Conservation (phyloP, 1,284 basidiomycete genomes). For the Cystobasidium slooffiae region DNA sequence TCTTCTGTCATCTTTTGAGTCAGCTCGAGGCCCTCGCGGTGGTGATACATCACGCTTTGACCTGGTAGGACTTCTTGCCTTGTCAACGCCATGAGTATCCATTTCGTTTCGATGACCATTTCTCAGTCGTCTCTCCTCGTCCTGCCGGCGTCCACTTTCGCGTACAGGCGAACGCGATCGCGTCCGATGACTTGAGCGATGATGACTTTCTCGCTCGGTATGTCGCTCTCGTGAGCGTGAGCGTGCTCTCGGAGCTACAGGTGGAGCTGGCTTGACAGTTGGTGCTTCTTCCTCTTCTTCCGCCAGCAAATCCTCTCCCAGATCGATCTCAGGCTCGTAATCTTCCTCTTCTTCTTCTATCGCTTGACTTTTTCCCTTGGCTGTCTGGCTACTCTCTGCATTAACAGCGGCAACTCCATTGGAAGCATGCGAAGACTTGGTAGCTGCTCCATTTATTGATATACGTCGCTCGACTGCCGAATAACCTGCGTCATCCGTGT, state of each 20-base stretch:
- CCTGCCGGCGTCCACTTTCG: not conserved
- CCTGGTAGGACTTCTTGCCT: not conserved
- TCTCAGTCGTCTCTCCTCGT: not conserved
- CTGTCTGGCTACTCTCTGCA: not conserved
- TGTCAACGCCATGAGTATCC: not conserved
- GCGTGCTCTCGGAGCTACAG: not conserved
- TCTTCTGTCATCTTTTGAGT: not conserved
- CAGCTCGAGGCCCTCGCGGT: not conserved
- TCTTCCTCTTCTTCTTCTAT: not conserved
- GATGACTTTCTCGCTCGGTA: not conserved
- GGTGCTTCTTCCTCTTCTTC: not conserved
- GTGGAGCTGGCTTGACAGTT: not conserved
- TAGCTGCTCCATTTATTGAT: slow-evolving; percentile 27
- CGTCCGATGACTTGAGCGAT: slow-evolving; percentile 1
- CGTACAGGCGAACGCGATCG: not conserved
- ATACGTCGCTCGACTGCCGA: slow-evolving; percentile 4
- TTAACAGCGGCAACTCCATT: not conserved
- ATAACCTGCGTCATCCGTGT: not conserved
- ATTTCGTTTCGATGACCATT: not conserved
- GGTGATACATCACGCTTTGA: not conserved
- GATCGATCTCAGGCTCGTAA: slow-evolving; percentile 23
- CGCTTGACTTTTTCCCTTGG: not conserved
- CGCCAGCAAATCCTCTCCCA: slow-evolving; percentile 9
- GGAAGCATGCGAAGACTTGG: not conserved
- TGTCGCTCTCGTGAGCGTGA: slow-evolving; percentile 16